These are phyloP conservation scores for Phytophthora rubi DNA, from an alignment of 352 stramenopile species.

Conservation along the genomic window DNA sequence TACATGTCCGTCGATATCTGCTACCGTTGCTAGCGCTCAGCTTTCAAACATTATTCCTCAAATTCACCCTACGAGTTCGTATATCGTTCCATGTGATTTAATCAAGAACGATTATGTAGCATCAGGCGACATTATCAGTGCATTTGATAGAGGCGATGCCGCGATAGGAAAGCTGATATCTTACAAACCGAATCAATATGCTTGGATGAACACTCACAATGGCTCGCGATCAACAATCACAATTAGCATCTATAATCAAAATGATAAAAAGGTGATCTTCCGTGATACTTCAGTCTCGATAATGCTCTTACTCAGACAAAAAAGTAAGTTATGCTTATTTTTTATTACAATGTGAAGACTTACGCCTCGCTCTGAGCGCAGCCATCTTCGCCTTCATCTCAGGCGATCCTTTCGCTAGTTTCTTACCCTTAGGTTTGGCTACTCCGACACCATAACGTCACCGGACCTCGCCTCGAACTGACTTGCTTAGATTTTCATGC, in stretches of 20 bases:
- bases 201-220: constrained; percentile 23
- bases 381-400: too few species aligned
- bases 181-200: neutral
- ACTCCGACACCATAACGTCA: neutral
- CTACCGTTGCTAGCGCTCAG: constrained; percentile 2
- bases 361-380: neutral
- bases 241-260: constrained; percentile 22
- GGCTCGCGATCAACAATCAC: constrained; percentile 12
- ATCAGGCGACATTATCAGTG: constrained; percentile 19
- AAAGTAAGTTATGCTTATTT: constrained; percentile 7
- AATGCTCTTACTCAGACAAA: constrained; percentile 20
- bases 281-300: neutral
- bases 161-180: too few species aligned
- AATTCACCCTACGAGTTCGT: constrained; percentile 7
- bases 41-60: constrained; percentile 11
- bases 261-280: constrained; percentile 14
- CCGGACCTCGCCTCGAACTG: neutral
- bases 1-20: constrained; percentile 14
- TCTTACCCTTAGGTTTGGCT: neutral
- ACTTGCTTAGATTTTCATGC: neutral
- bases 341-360: constrained; percentile 7
- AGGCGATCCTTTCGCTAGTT: neutral
- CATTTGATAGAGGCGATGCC: too few species aligned
- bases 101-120: constrained; percentile 33
- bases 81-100: constrained; percentile 26